Percentiles rank a stretch among this genome's conserved stretches.
Evolutionary conservation across 2,329 filamentous ascomycete genomes (phyloP).

Genomic region (Colletotrichum sansevieriae): DNA sequence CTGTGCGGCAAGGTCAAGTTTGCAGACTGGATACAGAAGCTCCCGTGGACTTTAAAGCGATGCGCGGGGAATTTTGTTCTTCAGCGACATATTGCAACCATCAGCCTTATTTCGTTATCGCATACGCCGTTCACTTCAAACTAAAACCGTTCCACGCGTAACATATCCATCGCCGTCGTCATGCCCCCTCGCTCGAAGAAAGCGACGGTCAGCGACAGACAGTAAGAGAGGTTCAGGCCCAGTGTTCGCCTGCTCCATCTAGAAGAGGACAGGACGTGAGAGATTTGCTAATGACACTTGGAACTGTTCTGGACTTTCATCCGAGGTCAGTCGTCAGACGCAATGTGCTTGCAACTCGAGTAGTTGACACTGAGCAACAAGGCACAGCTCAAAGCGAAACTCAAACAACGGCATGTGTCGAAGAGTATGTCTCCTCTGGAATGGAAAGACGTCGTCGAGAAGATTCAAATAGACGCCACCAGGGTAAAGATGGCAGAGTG

Average conservation of each 20-base stretch:
- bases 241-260: not conserved
- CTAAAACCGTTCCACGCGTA: too few species aligned
- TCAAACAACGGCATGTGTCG: not conserved
- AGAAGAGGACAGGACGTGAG: not conserved
- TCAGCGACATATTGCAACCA: too few species aligned
- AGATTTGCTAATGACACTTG: not conserved
- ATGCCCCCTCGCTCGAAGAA: not conserved
- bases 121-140: too few species aligned
- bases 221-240: not conserved
- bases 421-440: too few species aligned
- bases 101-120: too few species aligned
- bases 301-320: not conserved
- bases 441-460: too few species aligned
- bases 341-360: not conserved
- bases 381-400: conserved; percentile 8
- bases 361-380: not conserved
- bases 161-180: not conserved
- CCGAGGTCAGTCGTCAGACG: not conserved
- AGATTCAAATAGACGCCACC: too few species aligned
- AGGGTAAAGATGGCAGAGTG: too few species aligned
- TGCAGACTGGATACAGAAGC: too few species aligned
- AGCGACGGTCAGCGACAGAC: not conserved
- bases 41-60: too few species aligned
- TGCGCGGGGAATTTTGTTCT: too few species aligned
- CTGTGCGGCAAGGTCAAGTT: too few species aligned